Evolutionary conservation across 2,329 filamentous ascomycete species (phyloP).

Genomic region (Didymella pinodella): DNA sequence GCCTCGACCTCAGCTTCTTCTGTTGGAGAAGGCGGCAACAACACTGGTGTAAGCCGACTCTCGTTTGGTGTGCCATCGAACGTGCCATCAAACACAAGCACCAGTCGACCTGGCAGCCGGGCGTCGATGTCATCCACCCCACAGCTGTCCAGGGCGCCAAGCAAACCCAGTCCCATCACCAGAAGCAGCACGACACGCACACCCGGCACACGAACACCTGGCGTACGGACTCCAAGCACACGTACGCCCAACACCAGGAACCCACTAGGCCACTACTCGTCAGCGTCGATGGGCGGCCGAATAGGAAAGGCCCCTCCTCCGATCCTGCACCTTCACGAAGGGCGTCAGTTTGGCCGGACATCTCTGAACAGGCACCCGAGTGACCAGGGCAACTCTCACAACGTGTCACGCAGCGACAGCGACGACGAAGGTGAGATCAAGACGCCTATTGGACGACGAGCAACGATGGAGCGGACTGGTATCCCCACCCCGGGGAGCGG

Average conservation of each 20-base stretch:
- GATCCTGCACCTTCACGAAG: conserved; percentile 59
- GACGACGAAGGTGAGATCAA: conserved; percentile 46
- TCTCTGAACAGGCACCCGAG: conserved; percentile 69
- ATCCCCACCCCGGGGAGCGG: conserved; percentile 59
- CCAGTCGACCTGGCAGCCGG: conserved; percentile 75
- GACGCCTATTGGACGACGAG: conserved; percentile 57
- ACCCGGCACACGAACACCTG: conserved; percentile 50
- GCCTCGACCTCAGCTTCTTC: conserved; percentile 54
- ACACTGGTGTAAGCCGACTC: conserved; percentile 54
- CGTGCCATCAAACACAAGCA: conserved; percentile 22
- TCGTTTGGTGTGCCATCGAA: conserved; percentile 58
- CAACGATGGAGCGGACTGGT: conserved; percentile 56
- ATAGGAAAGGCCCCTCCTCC: conserved; percentile 48
- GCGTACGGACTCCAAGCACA: conserved; percentile 63
- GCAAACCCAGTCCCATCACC: conserved; percentile 62
- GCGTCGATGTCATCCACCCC: conserved; percentile 54
- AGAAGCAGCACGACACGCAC: conserved; percentile 71
- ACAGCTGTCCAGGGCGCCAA: conserved; percentile 11
- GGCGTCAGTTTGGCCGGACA: conserved; percentile 56
- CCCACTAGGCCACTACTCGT: conserved; percentile 65
- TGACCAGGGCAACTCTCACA: conserved; percentile 45
- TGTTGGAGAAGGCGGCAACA: conserved; percentile 32
- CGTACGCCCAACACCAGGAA: conserved; percentile 66
- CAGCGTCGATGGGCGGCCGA: conserved; percentile 56
- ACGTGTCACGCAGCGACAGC: conserved; percentile 52